A percentile compares a stretch with the other conserved stretches of the same genome.
phyloP scores from a whole-genome alignment of 2,329 filamentous ascomycete genomes.

The Cercospora sp. region DNA sequence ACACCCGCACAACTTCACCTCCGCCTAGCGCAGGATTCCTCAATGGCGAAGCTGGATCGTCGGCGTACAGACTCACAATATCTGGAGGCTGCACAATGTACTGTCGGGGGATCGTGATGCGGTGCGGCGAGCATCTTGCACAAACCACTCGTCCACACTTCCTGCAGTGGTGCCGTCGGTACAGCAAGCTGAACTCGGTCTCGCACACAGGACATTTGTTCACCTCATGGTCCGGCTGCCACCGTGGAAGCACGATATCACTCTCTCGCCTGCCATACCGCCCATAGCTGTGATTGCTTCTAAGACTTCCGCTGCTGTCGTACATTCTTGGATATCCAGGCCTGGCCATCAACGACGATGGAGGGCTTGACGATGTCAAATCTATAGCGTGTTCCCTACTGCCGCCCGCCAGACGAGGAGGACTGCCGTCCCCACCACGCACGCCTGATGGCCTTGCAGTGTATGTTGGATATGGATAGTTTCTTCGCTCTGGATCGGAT shows the following conservation, averaged over 20 bases:
- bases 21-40: conserved; percentile 58
- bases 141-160: conserved; percentile 96
- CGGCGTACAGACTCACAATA: conserved; percentile 19
- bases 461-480: conserved; percentile 28
- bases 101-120: conserved; percentile 90
- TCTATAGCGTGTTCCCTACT: conserved; percentile 30
- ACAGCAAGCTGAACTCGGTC: conserved; percentile 77
- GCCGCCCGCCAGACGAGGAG: conserved; percentile 12
- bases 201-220: conserved; percentile 81
- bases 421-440: conserved; percentile 4
- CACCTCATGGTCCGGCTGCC: conserved; percentile 87
- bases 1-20: conserved; percentile 68
- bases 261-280: conserved; percentile 31
- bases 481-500: conserved; percentile 28
- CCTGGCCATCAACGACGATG: neutral
- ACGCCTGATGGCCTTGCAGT: conserved; percentile 9
- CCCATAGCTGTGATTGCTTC: conserved; percentile 2
- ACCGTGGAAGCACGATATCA: conserved; percentile 66
- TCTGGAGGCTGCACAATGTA: conserved; percentile 81
- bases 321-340: conserved; percentile 14
- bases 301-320: conserved; percentile 5
- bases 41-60: conserved; percentile 14
- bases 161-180: conserved; percentile 90
- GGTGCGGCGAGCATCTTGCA: conserved; percentile 83
- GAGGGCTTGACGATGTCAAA: conserved; percentile 27